phyloP scores from a whole-genome alignment of 2,329 filamentous ascomycete genomes.

The Geosmithia flava region DNA sequence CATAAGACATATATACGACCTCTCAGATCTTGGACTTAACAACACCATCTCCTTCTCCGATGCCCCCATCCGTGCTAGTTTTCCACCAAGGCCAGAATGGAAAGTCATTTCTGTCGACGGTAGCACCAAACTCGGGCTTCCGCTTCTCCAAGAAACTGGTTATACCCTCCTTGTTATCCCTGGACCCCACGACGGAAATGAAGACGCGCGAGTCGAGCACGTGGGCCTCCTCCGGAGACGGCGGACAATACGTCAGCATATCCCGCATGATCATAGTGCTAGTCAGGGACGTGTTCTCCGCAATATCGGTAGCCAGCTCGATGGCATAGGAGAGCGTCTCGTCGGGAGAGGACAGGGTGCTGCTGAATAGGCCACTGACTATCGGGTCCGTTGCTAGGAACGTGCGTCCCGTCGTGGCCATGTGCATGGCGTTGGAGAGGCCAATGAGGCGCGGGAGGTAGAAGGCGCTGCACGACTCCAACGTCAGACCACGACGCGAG shows the following conservation, averaged over 20 bases:
- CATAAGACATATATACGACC: too few species aligned
- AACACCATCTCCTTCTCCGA: too few species aligned
- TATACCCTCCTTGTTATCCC: conserved; percentile 55
- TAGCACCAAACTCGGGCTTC: conserved; percentile 46
- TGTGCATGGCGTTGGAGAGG: conserved; percentile 46
- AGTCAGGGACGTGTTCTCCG: conserved; percentile 51
- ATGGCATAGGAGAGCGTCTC: conserved; percentile 53
- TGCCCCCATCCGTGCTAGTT: too few species aligned
- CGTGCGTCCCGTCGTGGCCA: conserved; percentile 54
- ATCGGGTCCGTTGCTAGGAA: conserved; percentile 38
- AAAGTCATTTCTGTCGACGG: too few species aligned
- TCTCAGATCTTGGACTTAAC: too few species aligned
- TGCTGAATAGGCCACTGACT: conserved; percentile 51
- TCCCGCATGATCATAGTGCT: conserved; percentile 57
- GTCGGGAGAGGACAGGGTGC: conserved; percentile 46
- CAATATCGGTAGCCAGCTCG: conserved; percentile 54
- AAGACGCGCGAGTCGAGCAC: conserved; percentile 56
- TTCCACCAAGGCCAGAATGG: too few species aligned
- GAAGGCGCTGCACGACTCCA: conserved; percentile 61
- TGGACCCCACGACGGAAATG: conserved; percentile 42
- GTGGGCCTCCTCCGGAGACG: conserved; percentile 55
- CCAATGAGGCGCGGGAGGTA: conserved; percentile 63
- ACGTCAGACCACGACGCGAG: conserved; percentile 53
- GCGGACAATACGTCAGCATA: conserved; percentile 50
- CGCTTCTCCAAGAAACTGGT: conserved; percentile 60